phyloP scores from a whole-genome alignment of 2,329 filamentous ascomycete genomes.

The Botrytis tulipae region DNA sequence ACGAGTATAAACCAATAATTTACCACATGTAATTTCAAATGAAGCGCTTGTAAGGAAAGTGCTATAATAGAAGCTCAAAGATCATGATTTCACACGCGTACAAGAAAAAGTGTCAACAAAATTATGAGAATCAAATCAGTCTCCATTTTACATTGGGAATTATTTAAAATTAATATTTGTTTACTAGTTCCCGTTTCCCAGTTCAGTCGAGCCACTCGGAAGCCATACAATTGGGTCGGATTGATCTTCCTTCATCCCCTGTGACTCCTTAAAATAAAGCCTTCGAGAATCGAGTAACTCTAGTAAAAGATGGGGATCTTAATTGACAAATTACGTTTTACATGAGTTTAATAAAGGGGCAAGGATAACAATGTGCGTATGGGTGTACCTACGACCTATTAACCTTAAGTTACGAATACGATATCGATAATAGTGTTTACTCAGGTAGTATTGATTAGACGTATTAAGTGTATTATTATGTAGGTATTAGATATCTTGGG shows the following conservation, averaged over 20 bases:
- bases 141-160: not conserved
- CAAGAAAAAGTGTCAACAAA: conserved; percentile 9
- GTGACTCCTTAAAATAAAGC: not conserved
- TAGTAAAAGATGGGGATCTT: not conserved
- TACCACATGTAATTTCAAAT: not conserved
- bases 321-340: not conserved
- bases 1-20: not conserved
- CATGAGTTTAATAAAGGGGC: not conserved
- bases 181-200: not conserved
- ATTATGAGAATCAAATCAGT: not conserved
- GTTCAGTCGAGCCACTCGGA: conserved; percentile 10
- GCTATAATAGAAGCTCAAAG: conserved; percentile 6
- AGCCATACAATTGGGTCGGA: not conserved
- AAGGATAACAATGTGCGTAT: not conserved
- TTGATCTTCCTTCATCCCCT: not conserved
- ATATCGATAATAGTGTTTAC: not conserved
- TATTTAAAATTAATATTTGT: conserved; percentile 10
- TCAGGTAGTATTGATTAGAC: not conserved
- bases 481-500: not conserved
- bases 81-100: conserved; percentile 3
- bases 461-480: not conserved
- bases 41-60: not conserved
- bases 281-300: not conserved
- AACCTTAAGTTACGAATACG: not conserved
- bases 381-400: not conserved